These are phyloP conservation scores for Colletotrichum aenigma DNA, from an alignment of 2,329 filamentous ascomycete species.

Conservation along the genomic window DNA sequence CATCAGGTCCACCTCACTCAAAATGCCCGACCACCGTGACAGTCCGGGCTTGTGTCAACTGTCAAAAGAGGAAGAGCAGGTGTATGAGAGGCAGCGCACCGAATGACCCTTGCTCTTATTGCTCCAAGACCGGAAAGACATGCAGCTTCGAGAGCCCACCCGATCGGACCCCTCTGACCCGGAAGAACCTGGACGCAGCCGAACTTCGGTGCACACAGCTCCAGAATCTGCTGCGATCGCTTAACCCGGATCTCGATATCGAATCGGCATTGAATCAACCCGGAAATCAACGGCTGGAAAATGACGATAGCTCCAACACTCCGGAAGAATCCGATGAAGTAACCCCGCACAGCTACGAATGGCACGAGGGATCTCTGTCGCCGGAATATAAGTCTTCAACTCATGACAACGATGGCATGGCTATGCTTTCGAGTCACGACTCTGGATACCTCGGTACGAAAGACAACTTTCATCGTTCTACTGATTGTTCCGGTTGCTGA, in stretches of 20 bases:
- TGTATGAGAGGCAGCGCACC: constrained; percentile 13
- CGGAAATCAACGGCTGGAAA: not conserved
- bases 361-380: constrained; percentile 22
- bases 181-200: constrained; percentile 37
- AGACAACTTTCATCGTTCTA: not conserved
- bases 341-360: constrained; percentile 20
- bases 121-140: constrained; percentile 29
- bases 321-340: not conserved
- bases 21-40: not conserved
- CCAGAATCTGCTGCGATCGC: constrained; percentile 27
- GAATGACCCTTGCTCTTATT: constrained; percentile 31
- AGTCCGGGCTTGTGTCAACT: constrained; percentile 22
- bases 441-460: constrained; percentile 28
- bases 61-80: constrained; percentile 21
- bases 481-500: not conserved
- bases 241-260: constrained; percentile 31
- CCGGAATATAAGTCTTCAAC: not conserved
- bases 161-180: constrained; percentile 35
- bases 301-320: not conserved
- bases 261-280: constrained; percentile 17
- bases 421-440: constrained; percentile 9
- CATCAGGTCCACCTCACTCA: not conserved
- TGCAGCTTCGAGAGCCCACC: constrained; percentile 37
- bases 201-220: constrained; percentile 31
- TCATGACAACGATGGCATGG: not conserved